These are phyloP conservation scores for Diaporthe sp. DNA, from an alignment of 2,329 filamentous ascomycete species.

Conservation along the genomic window DNA sequence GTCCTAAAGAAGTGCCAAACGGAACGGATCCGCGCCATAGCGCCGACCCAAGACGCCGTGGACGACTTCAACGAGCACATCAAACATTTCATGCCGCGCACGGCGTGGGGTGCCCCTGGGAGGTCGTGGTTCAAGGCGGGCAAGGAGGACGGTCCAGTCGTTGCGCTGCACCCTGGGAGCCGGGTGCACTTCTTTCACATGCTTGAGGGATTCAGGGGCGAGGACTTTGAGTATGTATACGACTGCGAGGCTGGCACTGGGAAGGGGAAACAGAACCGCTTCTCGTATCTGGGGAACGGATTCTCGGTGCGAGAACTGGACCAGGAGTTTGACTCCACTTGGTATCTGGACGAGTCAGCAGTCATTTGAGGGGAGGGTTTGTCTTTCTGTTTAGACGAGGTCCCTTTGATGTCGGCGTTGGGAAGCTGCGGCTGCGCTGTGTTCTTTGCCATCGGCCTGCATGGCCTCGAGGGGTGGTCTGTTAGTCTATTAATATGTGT, in stretches of 20 bases:
- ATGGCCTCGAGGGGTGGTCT: background rate
- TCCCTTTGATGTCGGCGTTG: conserved; percentile 10
- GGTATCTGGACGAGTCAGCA: conserved; percentile 57
- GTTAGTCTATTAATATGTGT: background rate
- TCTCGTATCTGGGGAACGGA: conserved; percentile 67
- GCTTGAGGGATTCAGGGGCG: conserved; percentile 63
- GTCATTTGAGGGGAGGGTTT: conserved; percentile 15
- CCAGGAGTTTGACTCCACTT: conserved; percentile 54
- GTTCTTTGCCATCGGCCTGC: background rate
- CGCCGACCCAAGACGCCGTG: conserved; percentile 61
- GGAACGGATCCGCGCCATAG: conserved; percentile 63
- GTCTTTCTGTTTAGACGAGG: background rate
- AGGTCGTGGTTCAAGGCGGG: conserved; percentile 68
- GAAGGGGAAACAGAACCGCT: conserved; percentile 57
- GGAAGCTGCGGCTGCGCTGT: background rate
- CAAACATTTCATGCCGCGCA: conserved; percentile 66
- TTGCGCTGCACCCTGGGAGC: conserved; percentile 65
- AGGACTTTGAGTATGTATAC: conserved; percentile 68
- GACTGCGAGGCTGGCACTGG: conserved; percentile 44
- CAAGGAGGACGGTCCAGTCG: conserved; percentile 59
- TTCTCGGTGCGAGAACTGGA: conserved; percentile 63
- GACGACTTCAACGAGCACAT: conserved; percentile 66
- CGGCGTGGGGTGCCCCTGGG: conserved; percentile 61
- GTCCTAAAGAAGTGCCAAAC: conserved; percentile 65
- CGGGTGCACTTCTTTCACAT: conserved; percentile 68